Conservation (phyloP, 768 basidiomycete species). For the Steccherinum ochraceum region DNA sequence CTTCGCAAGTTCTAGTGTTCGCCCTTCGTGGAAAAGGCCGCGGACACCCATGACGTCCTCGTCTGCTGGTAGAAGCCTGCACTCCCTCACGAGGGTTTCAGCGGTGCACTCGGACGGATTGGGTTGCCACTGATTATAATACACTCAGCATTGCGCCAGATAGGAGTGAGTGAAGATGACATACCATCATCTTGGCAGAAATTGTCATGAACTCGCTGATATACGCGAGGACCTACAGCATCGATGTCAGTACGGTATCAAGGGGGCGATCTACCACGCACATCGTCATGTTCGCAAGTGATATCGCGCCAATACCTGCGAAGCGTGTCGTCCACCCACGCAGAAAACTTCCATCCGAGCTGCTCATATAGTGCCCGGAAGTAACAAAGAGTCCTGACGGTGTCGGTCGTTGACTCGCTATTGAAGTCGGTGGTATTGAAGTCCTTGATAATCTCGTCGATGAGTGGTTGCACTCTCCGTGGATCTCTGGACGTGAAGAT, state of each 20-base stretch:
- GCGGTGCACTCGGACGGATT: constrained; percentile 53
- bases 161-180: constrained; percentile 7
- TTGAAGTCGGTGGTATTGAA: constrained; percentile 71
- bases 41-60: constrained; percentile 75
- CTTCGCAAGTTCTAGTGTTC: constrained; percentile 54
- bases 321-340: constrained; percentile 69
- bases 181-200: constrained; percentile 66
- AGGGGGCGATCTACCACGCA: constrained; percentile 22
- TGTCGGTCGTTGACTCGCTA: constrained; percentile 77
- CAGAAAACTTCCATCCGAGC: constrained; percentile 71
- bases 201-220: constrained; percentile 72
- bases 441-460: constrained; percentile 63
- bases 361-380: constrained; percentile 69
- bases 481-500: constrained; percentile 78
- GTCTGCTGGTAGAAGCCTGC: constrained; percentile 45
- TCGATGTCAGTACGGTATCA: constrained; percentile 3
- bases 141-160: constrained; percentile 2
- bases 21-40: constrained; percentile 51
- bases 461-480: constrained; percentile 70
- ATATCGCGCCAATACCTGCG: constrained; percentile 67
- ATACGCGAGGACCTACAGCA: constrained; percentile 57
- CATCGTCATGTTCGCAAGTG: constrained; percentile 68
- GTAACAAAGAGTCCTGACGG: constrained; percentile 60
- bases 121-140: constrained; percentile 52
- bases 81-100: constrained; percentile 64